Conservation (phyloP, 2,329 filamentous ascomycete genomes). For the Helotiales sp. region DNA sequence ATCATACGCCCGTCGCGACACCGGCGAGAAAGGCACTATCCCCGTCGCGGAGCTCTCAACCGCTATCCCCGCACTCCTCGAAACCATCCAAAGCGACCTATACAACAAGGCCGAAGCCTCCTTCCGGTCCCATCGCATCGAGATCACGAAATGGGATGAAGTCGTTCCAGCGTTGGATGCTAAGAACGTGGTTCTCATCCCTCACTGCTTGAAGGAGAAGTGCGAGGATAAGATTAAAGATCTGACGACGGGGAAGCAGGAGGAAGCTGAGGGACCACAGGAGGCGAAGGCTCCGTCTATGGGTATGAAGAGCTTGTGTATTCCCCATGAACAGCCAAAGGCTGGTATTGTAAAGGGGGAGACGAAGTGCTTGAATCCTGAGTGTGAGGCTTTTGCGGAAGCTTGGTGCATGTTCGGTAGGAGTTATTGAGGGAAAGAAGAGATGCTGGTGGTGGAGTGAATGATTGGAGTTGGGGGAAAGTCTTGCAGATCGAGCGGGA, state of each 20-base stretch:
- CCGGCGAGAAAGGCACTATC: conserved; percentile 78
- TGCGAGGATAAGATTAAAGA: conserved; percentile 97
- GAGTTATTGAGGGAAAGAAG: conserved; percentile 39
- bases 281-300: conserved; percentile 63
- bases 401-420: conserved; percentile 92
- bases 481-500: neutral
- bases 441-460: neutral
- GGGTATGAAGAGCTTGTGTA: conserved; percentile 76
- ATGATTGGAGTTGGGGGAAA: conserved; percentile 17
- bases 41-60: conserved; percentile 71
- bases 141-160: conserved; percentile 84
- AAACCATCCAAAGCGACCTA: conserved; percentile 86
- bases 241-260: conserved; percentile 74
- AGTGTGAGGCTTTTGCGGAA: conserved; percentile 75
- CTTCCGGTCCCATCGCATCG: conserved; percentile 78
- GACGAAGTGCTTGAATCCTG: conserved; percentile 90
- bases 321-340: conserved; percentile 84
- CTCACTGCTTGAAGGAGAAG: conserved; percentile 76
- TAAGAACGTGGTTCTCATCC: conserved; percentile 92
- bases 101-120: conserved; percentile 70
- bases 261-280: conserved; percentile 44
- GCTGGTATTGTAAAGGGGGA: conserved; percentile 73
- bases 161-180: conserved; percentile 86
- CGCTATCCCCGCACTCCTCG: conserved; percentile 77
- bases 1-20: conserved; percentile 84